Evolutionary conservation across 2,329 filamentous ascomycete species (phyloP).

Genomic region (Drechslerella coelobrocha): DNA sequence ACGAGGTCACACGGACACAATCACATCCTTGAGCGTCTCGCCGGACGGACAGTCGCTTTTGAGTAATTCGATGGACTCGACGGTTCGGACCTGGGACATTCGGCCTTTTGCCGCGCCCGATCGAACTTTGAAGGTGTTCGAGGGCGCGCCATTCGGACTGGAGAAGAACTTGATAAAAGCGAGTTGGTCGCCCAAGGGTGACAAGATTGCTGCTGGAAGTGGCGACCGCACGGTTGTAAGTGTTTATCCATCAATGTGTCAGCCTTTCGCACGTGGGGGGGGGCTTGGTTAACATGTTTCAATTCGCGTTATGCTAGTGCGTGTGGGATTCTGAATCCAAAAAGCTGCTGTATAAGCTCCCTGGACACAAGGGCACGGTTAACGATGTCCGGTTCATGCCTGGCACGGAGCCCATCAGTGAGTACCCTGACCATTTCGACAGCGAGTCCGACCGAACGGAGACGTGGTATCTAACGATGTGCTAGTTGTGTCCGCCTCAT

Average conservation of each 20-base stretch:
- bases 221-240: conserved; percentile 83
- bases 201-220: conserved; percentile 85
- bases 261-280: not conserved
- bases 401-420: conserved; percentile 82
- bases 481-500: conserved; percentile 83
- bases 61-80: conserved; percentile 92
- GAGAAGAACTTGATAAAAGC: conserved; percentile 92
- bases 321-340: conserved; percentile 90
- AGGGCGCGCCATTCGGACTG: conserved; percentile 83
- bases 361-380: conserved; percentile 91
- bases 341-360: conserved; percentile 91
- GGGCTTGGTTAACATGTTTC: not conserved
- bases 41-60: conserved; percentile 89
- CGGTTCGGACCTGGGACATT: conserved; percentile 94
- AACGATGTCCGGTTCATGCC: conserved; percentile 94
- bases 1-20: conserved; percentile 86
- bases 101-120: conserved; percentile 90
- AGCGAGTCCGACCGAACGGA: conserved; percentile 50
- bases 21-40: conserved; percentile 89
- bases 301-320: conserved; percentile 20
- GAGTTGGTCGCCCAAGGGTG: conserved; percentile 86
- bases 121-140: conserved; percentile 64
- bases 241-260: not conserved
- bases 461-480: conserved; percentile 7
- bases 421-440: conserved; percentile 60